Conservation (phyloP, 2,329 filamentous ascomycete species). For the Ceratocystis eucalypticola region DNA sequence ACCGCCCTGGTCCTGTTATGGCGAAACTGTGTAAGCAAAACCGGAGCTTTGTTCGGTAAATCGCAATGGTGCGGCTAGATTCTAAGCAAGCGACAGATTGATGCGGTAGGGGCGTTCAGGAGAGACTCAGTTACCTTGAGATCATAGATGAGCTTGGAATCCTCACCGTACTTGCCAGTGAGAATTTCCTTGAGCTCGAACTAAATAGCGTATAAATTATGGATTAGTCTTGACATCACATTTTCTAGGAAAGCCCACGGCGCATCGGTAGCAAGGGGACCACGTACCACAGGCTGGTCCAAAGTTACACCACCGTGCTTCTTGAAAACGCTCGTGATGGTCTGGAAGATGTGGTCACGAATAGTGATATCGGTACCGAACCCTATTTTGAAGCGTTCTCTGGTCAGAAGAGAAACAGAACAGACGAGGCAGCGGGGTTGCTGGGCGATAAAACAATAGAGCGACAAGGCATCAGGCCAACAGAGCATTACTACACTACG, state of each 20-base stretch:
- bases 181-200: slow-evolving; percentile 82
- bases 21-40: slow-evolving; percentile 1
- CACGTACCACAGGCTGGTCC: slow-evolving; percentile 51
- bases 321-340: slow-evolving; percentile 68
- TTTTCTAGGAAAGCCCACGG: not conserved
- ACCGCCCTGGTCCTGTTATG: slow-evolving; percentile 66
- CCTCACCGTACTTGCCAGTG: slow-evolving; percentile 81
- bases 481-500: slow-evolving; percentile 19
- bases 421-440: not conserved
- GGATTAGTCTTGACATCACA: slow-evolving; percentile 1
- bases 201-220: slow-evolving; percentile 7
- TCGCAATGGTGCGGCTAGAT: not conserved
- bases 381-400: slow-evolving; percentile 31
- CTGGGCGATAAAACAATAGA: slow-evolving; percentile 4
- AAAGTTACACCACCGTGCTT: slow-evolving; percentile 68
- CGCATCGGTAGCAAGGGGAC: not conserved
- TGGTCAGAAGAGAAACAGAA: slow-evolving; percentile 1
- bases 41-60: slow-evolving; percentile 21
- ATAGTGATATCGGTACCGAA: slow-evolving; percentile 65
- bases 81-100: not conserved
- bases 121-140: slow-evolving; percentile 19
- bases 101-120: not conserved
- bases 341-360: slow-evolving; percentile 64
- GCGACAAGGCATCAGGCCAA: not conserved
- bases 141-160: slow-evolving; percentile 85